Percentiles rank a stretch among this genome's conserved stretches.
Conservation (phyloP, 2,329 filamentous ascomycete genomes). For the Dactylella cylindrospora region DNA sequence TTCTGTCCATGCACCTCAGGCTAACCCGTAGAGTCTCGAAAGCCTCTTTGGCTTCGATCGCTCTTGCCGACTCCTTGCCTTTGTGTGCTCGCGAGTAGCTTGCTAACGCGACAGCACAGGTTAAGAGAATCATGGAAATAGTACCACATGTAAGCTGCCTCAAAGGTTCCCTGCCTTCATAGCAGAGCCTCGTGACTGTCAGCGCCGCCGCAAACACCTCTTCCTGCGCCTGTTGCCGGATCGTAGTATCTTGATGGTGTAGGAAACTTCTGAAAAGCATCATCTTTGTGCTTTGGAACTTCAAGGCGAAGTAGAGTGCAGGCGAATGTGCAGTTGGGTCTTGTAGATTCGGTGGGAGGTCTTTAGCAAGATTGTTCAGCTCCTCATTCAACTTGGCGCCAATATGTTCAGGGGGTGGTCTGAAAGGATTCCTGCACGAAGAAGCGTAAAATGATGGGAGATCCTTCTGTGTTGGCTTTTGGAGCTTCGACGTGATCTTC, state of each 20-base stretch:
- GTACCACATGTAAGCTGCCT: slow-evolving; percentile 33
- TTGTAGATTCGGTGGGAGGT: slow-evolving; percentile 16
- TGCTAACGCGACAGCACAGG: slow-evolving; percentile 35
- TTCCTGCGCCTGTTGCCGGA: slow-evolving; percentile 37
- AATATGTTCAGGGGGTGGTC: slow-evolving; percentile 31
- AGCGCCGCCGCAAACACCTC: slow-evolving; percentile 36
- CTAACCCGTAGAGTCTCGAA: slow-evolving; percentile 33
- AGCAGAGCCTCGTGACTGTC: slow-evolving; percentile 33
- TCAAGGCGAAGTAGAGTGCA: slow-evolving; percentile 27
- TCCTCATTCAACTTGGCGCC: slow-evolving; percentile 37
- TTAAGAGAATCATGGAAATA: slow-evolving; percentile 42
- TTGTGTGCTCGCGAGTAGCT: slow-evolving; percentile 40
- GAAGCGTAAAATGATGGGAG: slow-evolving; percentile 36
- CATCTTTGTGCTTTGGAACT: slow-evolving; percentile 38
- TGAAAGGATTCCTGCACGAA: slow-evolving; percentile 31
- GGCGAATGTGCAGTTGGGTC: slow-evolving; percentile 30
- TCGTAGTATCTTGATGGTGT: slow-evolving; percentile 30
- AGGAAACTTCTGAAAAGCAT: slow-evolving; percentile 44
- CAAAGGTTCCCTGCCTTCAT: slow-evolving; percentile 22
- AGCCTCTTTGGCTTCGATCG: slow-evolving; percentile 25
- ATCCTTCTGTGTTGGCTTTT: slow-evolving; percentile 34
- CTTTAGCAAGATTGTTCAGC: slow-evolving; percentile 33
- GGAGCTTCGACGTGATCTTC: slow-evolving; percentile 40
- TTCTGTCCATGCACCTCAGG: slow-evolving; percentile 28
- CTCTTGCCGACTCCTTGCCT: slow-evolving; percentile 35